Evolutionary conservation across 2,329 filamentous ascomycete species (phyloP), one percentile per base, ranked within the genome.

Genomic region (Aureobasidium sp.): DNA sequence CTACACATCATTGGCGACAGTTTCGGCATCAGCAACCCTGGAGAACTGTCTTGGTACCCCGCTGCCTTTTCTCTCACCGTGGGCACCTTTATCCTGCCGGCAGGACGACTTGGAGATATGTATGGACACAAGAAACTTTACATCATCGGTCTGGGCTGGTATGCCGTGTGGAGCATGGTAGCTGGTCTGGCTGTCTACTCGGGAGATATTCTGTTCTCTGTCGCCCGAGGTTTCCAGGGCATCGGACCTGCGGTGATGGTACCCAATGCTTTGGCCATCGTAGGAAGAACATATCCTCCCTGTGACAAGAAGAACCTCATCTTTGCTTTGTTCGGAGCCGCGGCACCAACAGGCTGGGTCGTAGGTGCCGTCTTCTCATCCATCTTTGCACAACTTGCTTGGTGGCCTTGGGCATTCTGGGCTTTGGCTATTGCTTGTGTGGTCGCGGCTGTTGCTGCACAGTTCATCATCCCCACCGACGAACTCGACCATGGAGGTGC

Each of bases 1-100:
- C 69, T 80, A 19, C 74, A 79, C 53, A 70, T 78, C 53, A 81
- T 82, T 64, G 78, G 73, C 15, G 64, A 71, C 22, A 72, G 72
- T 42, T 76, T 82, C 48, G 71, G 71, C 8, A 71, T 73, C 22
- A 31, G 17, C 1, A 72, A 73, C 57, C 72, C 76, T 2, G 78
- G 74, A 19, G 70, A 78, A 44, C 71, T 76, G 29, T 73, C 73
- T n/a, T 78, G 76, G 76, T 69, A 77, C 48, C 73, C 76, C 48
- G 76, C 76, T 4, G 75, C 69, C 17, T 78, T 77, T 67, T 71
- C 69, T 44, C 66, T 78, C n/a, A 77, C 76, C 2, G 74, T 77
- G 14, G 76, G 76, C 12, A 77, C 75, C 2, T 77, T 78, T 64
- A 78, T 78, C 62, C 70, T 78, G 45, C 72, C 77, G 27, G 73